Conservation (phyloP, 2,329 filamentous ascomycete genomes). For the Aureobasidium namibiae region DNA sequence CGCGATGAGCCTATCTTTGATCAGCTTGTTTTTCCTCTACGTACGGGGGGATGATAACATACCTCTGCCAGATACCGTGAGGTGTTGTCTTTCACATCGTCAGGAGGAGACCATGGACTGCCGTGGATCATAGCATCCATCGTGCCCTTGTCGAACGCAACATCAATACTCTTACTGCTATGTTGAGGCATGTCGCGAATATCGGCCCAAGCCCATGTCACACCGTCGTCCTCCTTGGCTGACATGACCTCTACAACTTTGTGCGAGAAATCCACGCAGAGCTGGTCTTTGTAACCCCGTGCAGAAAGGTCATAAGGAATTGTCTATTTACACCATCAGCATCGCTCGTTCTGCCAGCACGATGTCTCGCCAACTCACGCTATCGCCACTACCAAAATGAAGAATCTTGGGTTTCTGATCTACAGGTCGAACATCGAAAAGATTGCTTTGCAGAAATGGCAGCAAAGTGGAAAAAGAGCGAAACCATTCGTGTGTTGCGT, state of each 20-base stretch:
- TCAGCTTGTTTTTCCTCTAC: neutral
- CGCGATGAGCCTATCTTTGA: slow-evolving; percentile 16
- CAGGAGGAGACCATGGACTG: slow-evolving; percentile 24
- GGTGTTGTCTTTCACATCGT: slow-evolving; percentile 23
- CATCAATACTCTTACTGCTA: slow-evolving; percentile 37
- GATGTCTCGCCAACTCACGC: slow-evolving; percentile 30
- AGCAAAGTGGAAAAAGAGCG: slow-evolving; percentile 41
- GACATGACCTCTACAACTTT: slow-evolving; percentile 48
- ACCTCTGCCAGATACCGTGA: slow-evolving; percentile 21
- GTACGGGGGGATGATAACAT: neutral
- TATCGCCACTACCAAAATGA: slow-evolving; percentile 51
- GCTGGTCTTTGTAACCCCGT: slow-evolving; percentile 44
- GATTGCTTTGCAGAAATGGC: slow-evolving; percentile 38
- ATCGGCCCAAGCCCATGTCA: slow-evolving; percentile 45
- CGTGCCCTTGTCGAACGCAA: slow-evolving; percentile 41
- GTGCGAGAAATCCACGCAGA: slow-evolving; percentile 50
- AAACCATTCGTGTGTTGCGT: slow-evolving; percentile 47
- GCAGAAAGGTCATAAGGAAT: slow-evolving; percentile 42
- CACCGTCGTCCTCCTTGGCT: slow-evolving; percentile 33
- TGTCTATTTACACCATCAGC: slow-evolving; percentile 30
- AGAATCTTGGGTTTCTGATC: slow-evolving; percentile 38
- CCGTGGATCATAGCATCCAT: slow-evolving; percentile 28
- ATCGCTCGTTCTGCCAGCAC: neutral
- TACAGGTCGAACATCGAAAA: slow-evolving; percentile 31
- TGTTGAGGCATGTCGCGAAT: slow-evolving; percentile 43